These are phyloP conservation scores for Lichenothelia convexa DNA, from an alignment of 495 filamentous ascomycete species.

Conservation along the genomic window DNA sequence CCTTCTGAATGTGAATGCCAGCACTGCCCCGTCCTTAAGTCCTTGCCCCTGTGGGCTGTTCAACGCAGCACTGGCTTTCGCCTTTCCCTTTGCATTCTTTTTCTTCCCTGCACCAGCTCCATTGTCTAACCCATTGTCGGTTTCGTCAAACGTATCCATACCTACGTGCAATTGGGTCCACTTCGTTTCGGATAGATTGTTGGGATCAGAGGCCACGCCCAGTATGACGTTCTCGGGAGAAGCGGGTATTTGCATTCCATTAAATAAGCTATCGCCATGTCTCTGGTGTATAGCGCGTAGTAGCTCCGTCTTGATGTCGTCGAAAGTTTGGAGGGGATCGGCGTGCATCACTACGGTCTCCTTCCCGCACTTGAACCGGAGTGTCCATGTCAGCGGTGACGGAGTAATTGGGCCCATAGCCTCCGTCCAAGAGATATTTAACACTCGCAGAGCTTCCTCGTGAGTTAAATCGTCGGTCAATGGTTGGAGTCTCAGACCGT, in stretches of 20 bases:
- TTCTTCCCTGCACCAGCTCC: no score
- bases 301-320: slow-evolving; percentile 42
- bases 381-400: slow-evolving; percentile 33
- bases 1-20: slow-evolving; percentile 52
- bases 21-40: slow-evolving; percentile 35
- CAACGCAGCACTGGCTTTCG: slow-evolving; percentile 17
- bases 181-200: slow-evolving; percentile 25
- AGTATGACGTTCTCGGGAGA: slow-evolving; percentile 32
- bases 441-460: no score
- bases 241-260: slow-evolving; percentile 29
- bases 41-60: slow-evolving; percentile 30
- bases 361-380: slow-evolving; percentile 64
- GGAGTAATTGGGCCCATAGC: no score
- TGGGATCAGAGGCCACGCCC: slow-evolving; percentile 33
- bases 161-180: background rate
- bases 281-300: slow-evolving; percentile 32
- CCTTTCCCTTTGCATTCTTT: slow-evolving; percentile 13
- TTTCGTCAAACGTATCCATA: background rate
- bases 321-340: slow-evolving; percentile 39
- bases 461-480: no score
- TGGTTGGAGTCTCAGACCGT: no score
- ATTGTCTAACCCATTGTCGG: slow-evolving; percentile 8
- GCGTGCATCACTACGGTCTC: slow-evolving; percentile 60
- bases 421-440: no score
- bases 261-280: slow-evolving; percentile 28